Percentiles rank a stretch among this genome's conserved stretches.
These are phyloP conservation scores for Hemisphaericaspora xylofermentans DNA, from an alignment of 1,139 yeast genomes.

Conservation along the genomic window DNA sequence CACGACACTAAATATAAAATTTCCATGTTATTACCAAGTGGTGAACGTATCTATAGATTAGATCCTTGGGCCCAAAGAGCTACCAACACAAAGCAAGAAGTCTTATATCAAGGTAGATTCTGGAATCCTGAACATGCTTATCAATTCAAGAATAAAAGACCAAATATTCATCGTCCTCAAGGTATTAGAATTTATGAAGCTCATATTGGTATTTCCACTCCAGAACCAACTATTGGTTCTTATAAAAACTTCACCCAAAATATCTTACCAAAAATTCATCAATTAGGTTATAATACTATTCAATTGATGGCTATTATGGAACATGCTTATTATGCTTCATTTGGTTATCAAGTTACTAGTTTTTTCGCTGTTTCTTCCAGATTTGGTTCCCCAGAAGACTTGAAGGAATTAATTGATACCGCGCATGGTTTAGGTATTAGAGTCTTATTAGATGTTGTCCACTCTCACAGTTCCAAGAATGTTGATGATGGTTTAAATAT, in stretches of 20 bases:
- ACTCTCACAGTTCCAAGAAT: constrained; percentile 93
- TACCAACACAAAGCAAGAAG: constrained; percentile 54
- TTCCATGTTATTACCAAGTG: constrained; percentile 61
- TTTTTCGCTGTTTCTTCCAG: constrained; percentile 89
- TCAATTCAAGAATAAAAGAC: constrained; percentile 62
- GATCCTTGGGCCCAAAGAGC: constrained; percentile 92
- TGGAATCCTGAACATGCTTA: constrained; percentile 67
- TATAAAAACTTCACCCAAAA: constrained; percentile 81
- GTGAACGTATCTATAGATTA: constrained; percentile 71
- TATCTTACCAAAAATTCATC: constrained; percentile 78
- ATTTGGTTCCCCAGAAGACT: constrained; percentile 91
- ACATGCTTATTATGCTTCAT: constrained; percentile 96
- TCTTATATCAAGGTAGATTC: constrained; percentile 77
- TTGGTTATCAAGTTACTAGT: constrained; percentile 93
- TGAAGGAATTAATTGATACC: constrained; percentile 84
- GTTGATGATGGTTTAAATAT: constrained; percentile 89
- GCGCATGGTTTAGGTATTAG: constrained; percentile 88
- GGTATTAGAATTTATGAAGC: constrained; percentile 87
- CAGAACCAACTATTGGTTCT: constrained; percentile 81
- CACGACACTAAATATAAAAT: constrained; percentile 83
- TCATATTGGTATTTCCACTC: constrained; percentile 92
- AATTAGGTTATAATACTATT: constrained; percentile 86
- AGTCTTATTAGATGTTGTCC: constrained; percentile 88
- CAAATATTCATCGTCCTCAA: constrained; percentile 45
- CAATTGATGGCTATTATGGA: constrained; percentile 99